A percentile compares a stretch with the other conserved stretches of the same genome.
phyloP scores from a whole-genome alignment of 768 basidiomycete genomes.

The Collybia mongolica region DNA sequence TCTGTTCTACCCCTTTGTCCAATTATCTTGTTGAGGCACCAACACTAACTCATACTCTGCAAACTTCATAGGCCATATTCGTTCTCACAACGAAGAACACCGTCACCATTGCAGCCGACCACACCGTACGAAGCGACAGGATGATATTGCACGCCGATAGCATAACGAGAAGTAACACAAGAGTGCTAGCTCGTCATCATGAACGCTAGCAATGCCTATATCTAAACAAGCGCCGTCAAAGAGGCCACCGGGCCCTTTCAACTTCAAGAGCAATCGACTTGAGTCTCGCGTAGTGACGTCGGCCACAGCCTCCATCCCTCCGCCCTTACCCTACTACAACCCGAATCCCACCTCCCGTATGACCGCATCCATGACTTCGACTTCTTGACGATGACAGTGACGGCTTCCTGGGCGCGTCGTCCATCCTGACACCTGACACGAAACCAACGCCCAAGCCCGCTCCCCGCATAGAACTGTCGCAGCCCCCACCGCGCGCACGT shows the following conservation, averaged over 20 bases:
- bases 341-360: slow-evolving; percentile 15
- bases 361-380: slow-evolving; percentile 8
- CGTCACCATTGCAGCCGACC: no score
- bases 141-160: no score
- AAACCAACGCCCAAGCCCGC: slow-evolving; percentile 1
- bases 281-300: no score
- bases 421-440: slow-evolving; percentile 31
- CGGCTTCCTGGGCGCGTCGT: slow-evolving; percentile 22
- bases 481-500: background rate
- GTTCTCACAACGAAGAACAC: slow-evolving; percentile 91
- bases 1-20: no score
- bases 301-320: slow-evolving; percentile 1
- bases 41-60: background rate
- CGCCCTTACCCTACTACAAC: slow-evolving; percentile 16
- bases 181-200: no score
- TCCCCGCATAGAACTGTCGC: background rate
- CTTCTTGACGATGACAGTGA: slow-evolving; percentile 38
- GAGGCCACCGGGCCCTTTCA: no score
- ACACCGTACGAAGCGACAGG: no score
- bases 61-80: slow-evolving; percentile 71
- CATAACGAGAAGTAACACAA: no score
- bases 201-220: no score
- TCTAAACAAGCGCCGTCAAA: no score
- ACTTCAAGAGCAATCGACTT: no score
- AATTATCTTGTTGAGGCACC: background rate